phyloP scores from a whole-genome alignment of 1,284 basidiomycete genomes.

The Trichosporon sp. region DNA sequence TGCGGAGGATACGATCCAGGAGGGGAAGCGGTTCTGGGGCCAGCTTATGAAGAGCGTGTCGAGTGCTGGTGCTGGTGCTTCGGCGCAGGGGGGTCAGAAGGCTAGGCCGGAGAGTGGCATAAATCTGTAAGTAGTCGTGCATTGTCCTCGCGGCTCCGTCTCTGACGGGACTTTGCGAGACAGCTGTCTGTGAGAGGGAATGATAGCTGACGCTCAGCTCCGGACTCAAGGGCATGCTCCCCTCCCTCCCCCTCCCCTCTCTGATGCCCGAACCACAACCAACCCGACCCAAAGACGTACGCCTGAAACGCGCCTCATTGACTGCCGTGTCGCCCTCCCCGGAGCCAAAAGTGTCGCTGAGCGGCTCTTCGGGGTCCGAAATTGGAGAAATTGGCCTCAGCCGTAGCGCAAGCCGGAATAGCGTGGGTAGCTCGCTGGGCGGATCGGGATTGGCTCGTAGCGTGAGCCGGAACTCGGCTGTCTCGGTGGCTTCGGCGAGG shows the following conservation, averaged over 20 bases:
- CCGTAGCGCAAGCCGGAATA: not conserved
- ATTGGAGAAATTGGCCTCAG: not conserved
- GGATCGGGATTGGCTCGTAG: not conserved
- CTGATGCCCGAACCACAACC: not conserved
- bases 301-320: not conserved
- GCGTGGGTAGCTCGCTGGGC: not conserved
- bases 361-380: not conserved
- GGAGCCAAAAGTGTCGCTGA: not conserved
- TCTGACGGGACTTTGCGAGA: too few relatives aligned
- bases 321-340: not conserved
- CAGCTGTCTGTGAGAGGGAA: not conserved
- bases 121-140: not conserved
- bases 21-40: constrained; percentile 39
- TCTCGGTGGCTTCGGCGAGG: not conserved
- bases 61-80: constrained; percentile 20
- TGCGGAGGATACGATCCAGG: constrained; percentile 20
- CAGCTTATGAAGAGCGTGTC: constrained; percentile 38
- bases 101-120: not conserved
- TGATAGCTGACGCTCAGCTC: not conserved
- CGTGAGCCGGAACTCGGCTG: not conserved
- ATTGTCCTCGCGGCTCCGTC: too few relatives aligned
- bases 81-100: not conserved
- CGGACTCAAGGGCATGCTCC: not conserved
- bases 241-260: not conserved
- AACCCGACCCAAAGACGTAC: not conserved